A percentile compares a stretch with the other conserved stretches of the same genome.
Evolutionary conservation across 2,329 filamentous ascomycete genomes (phyloP).

Genomic region (Zymoseptoria brevis): DNA sequence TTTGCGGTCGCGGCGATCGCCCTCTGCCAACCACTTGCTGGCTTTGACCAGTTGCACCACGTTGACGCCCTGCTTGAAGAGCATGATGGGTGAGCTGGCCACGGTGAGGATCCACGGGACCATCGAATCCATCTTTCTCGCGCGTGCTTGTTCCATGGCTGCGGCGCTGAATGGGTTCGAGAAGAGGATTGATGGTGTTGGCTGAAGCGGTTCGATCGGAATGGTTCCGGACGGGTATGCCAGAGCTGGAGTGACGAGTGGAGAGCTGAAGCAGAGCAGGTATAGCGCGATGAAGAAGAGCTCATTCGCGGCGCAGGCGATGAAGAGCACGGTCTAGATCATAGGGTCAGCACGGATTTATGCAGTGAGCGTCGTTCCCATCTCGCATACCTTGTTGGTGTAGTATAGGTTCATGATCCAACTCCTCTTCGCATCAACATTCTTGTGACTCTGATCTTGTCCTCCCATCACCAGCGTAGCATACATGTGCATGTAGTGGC

Average conservation of each 20-base stretch:
- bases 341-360: constrained; percentile 6
- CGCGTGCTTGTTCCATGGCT: constrained; percentile 79
- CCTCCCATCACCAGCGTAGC: constrained; percentile 84
- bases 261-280: constrained; percentile 92
- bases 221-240: constrained; percentile 44
- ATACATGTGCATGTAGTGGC: constrained; percentile 99
- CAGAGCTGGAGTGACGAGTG: constrained; percentile 77
- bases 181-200: constrained; percentile 64
- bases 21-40: constrained; percentile 83
- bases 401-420: constrained; percentile 93
- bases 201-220: constrained; percentile 32
- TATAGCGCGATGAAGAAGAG: constrained; percentile 97
- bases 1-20: constrained; percentile 48
- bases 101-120: constrained; percentile 73
- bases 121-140: constrained; percentile 65
- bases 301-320: constrained; percentile 86
- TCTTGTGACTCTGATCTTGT: constrained; percentile 78
- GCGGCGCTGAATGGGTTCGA: constrained; percentile 85
- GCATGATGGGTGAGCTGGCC: constrained; percentile 79
- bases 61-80: constrained; percentile 87
- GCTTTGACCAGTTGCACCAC: constrained; percentile 90
- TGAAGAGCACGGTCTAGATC: constrained; percentile 73
- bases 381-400: constrained; percentile 71
- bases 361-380: background rate
- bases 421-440: constrained; percentile 78